Evolutionary conservation across 2,329 filamentous ascomycete species (phyloP).

Genomic region (Elsinoe necatrix): DNA sequence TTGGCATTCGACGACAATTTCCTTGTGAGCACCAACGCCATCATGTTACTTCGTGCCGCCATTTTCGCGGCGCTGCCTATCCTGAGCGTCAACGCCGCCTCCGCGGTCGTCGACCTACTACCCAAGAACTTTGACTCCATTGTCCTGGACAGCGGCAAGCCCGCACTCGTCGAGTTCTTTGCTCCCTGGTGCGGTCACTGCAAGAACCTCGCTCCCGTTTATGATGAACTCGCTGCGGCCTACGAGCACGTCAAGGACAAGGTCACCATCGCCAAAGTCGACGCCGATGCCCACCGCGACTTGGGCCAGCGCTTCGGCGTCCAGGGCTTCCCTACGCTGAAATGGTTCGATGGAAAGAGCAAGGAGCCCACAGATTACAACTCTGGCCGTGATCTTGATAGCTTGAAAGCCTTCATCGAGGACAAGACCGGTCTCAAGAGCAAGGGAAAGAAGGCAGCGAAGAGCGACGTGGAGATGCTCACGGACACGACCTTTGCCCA

Average conservation of each 20-base stretch:
- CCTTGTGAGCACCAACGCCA: constrained; percentile 1
- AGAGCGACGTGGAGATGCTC: constrained; percentile 70
- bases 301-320: constrained; percentile 81
- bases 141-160: constrained; percentile 85
- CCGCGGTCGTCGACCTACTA: constrained; percentile 80
- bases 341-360: constrained; percentile 96
- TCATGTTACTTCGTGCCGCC: constrained; percentile 16
- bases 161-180: constrained; percentile 95
- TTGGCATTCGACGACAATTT: too few relatives aligned
- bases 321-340: constrained; percentile 92
- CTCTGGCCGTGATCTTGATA: constrained; percentile 79
- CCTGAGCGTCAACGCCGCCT: constrained; percentile 55
- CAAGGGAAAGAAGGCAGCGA: constrained; percentile 62
- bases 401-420: constrained; percentile 67
- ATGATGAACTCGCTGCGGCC: constrained; percentile 73
- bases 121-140: constrained; percentile 87
- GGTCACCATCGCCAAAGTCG: constrained; percentile 88
- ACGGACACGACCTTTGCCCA: constrained; percentile 71
- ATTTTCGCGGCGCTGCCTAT: constrained; percentile 40
- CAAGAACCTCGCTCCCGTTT: constrained; percentile 91
- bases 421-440: constrained; percentile 81
- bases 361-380: constrained; percentile 77
- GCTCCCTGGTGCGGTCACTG: constrained; percentile 99
- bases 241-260: constrained; percentile 67
- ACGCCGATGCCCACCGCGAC: constrained; percentile 79